Evolutionary conservation across 2,329 filamentous ascomycete species (phyloP).

Genomic region (Plectosphaerella cucumerina): DNA sequence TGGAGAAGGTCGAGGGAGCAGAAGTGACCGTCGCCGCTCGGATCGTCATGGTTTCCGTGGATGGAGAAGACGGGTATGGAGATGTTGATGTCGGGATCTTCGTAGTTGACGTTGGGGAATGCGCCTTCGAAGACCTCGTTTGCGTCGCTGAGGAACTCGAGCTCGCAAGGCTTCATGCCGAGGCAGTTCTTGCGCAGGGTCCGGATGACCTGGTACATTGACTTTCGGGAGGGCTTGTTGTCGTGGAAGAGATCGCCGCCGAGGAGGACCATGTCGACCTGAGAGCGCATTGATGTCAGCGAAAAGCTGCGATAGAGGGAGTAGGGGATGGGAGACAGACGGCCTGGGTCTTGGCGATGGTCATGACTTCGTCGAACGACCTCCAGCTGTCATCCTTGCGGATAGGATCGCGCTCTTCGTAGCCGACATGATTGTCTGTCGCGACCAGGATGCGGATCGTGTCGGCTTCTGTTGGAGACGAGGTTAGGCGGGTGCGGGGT

Average conservation of each 20-base stretch:
- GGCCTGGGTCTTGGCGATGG: slow-evolving; percentile 76
- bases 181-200: slow-evolving; percentile 90
- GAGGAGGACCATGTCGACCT: slow-evolving; percentile 94
- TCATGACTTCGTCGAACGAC: slow-evolving; percentile 94
- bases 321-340: neutral
- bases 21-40: slow-evolving; percentile 89
- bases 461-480: slow-evolving; percentile 51
- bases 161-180: slow-evolving; percentile 90
- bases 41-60: slow-evolving; percentile 97
- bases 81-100: slow-evolving; percentile 94
- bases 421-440: slow-evolving; percentile 97
- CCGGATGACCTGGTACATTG: slow-evolving; percentile 96
- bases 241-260: slow-evolving; percentile 96
- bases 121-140: slow-evolving; percentile 85
- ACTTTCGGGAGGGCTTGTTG: slow-evolving; percentile 92
- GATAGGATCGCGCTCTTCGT: slow-evolving; percentile 86
- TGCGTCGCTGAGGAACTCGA: slow-evolving; percentile 92
- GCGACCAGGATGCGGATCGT: slow-evolving; percentile 92
- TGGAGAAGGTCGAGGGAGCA: slow-evolving; percentile 90
- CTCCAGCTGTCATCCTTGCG: slow-evolving; percentile 98
- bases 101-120: slow-evolving; percentile 95
- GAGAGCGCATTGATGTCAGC: neutral
- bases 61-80: slow-evolving; percentile 98
- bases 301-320: neutral
- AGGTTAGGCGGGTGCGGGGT: no score